Conservation (phyloP, 805 yeast genomes). For the Wickerhamomyces queroliae region DNA sequence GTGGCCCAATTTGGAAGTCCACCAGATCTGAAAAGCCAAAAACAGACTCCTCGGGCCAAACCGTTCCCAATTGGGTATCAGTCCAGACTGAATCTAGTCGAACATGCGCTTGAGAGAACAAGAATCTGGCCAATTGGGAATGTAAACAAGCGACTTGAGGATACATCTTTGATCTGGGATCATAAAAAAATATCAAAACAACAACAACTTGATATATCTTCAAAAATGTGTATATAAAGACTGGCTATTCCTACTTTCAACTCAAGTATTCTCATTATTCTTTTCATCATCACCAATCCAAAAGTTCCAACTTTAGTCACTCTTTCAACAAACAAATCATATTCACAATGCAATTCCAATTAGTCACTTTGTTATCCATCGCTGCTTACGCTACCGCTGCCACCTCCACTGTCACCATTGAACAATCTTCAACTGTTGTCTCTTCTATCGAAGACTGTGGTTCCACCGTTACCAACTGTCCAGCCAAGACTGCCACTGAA, state of each 20-base stretch:
- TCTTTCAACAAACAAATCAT: constrained; percentile 9
- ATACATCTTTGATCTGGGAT: too few species aligned
- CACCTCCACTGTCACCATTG: constrained; percentile 11
- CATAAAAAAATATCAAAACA: too few species aligned
- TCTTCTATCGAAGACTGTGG: constrained; percentile 10
- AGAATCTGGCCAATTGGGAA: too few species aligned
- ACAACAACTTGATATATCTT: too few species aligned
- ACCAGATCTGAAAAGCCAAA: too few species aligned
- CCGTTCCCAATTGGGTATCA: too few species aligned
- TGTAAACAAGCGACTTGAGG: too few species aligned
- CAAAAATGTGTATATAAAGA: too few species aligned
- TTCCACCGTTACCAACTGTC: constrained; percentile 11
- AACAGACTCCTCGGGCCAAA: too few species aligned
- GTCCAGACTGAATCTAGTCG: too few species aligned
- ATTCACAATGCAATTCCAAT: constrained; percentile 26
- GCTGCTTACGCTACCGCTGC: constrained; percentile 21
- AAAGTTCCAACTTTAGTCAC: constrained; percentile 21
- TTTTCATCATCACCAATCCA: constrained; percentile 2
- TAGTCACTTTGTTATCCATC: constrained; percentile 21
- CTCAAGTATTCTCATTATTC: background rate
- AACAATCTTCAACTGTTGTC: constrained; percentile 6
- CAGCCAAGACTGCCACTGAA: constrained; percentile 5
- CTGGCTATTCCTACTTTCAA: background rate
- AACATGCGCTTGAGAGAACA: too few species aligned
- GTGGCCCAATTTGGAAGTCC: too few species aligned